A percentile compares a stretch with the other conserved stretches of the same genome.
Evolutionary conservation across 306 rosid genomes (phyloP).

Genomic region (Rosa lucieae): DNA sequence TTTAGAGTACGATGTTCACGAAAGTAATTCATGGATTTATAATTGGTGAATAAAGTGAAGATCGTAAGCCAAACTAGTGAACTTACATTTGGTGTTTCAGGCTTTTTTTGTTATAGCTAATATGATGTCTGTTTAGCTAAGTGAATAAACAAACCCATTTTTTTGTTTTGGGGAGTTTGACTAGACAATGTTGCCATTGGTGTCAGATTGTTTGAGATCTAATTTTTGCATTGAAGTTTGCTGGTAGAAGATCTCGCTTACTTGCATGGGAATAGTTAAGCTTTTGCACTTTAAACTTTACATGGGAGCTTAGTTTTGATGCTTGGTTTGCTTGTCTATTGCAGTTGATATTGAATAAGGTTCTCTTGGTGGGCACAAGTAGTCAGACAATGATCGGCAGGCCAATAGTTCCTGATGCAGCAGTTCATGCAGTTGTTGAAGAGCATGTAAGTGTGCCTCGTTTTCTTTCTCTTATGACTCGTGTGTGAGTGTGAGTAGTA

Average conservation of each 20-base stretch:
- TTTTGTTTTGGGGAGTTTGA: neutral
- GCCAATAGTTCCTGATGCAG: slow-evolving; percentile 73
- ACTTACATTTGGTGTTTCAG: neutral
- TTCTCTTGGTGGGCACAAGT: slow-evolving; percentile 75
- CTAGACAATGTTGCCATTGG: neutral
- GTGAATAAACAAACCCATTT: neutral
- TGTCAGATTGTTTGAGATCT: neutral
- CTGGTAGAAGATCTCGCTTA: neutral
- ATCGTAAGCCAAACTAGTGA: neutral
- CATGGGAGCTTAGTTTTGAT: slow-evolving; percentile 9
- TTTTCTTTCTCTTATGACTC: neutral
- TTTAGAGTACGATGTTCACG: neutral
- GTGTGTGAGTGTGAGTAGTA: neutral
- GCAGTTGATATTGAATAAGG: slow-evolving; percentile 80
- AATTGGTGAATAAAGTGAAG: neutral
- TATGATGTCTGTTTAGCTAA: neutral
- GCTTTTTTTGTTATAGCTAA: neutral
- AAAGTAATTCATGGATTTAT: neutral
- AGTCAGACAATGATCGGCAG: slow-evolving; percentile 85
- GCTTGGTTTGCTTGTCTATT: slow-evolving; percentile 21
- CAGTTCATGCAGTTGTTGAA: slow-evolving; percentile 89
- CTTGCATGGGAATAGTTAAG: neutral
- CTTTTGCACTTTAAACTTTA: too few species aligned
- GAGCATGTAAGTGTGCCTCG: slow-evolving; percentile 73
- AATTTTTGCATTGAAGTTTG: neutral